Percentiles rank a stretch among this genome's conserved stretches.
phyloP scores from a whole-genome alignment of 2,329 filamentous ascomycete species.

The Phoma sp. region DNA sequence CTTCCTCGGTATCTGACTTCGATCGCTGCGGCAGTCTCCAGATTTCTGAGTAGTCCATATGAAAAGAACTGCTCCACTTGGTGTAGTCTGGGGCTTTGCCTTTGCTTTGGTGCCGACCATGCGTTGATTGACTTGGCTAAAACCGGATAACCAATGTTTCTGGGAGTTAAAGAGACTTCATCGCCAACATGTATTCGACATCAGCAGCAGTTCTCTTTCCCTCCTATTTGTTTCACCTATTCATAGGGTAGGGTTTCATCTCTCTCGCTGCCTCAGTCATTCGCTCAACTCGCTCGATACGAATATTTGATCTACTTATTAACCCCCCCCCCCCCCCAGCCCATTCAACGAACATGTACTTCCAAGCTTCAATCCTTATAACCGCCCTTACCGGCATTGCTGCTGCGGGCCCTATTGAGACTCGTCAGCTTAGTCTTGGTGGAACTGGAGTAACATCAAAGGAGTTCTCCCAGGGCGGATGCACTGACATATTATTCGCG shows the following conservation, averaged over 20 bases:
- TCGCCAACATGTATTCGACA: background rate
- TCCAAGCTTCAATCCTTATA: constrained; percentile 30
- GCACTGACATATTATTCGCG: constrained; percentile 56
- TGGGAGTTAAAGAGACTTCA: background rate
- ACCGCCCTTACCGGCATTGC: constrained; percentile 32
- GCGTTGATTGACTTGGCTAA: background rate
- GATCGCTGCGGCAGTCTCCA: constrained; percentile 5
- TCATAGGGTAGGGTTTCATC: background rate
- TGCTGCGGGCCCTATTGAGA: constrained; percentile 31
- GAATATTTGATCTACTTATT: background rate
- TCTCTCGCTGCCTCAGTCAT: constrained; percentile 4
- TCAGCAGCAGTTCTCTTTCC: background rate
- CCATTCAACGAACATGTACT: constrained; percentile 32
- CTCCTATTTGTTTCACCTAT: background rate
- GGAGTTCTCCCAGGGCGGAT: constrained; percentile 51
- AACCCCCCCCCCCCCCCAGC: background rate
- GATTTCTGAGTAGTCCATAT: background rate
- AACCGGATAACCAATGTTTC: no score
- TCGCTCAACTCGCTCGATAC: constrained; percentile 6
- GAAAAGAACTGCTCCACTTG: background rate
- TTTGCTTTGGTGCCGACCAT: background rate
- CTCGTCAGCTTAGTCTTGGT: constrained; percentile 29
- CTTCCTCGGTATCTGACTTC: constrained; percentile 9
- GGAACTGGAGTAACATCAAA: constrained; percentile 40
- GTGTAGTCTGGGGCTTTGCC: background rate